A percentile compares a stretch with the other conserved stretches of the same genome.
These are phyloP conservation scores for Madurella fahalii DNA, from an alignment of 2,329 filamentous ascomycete species.

Conservation along the genomic window DNA sequence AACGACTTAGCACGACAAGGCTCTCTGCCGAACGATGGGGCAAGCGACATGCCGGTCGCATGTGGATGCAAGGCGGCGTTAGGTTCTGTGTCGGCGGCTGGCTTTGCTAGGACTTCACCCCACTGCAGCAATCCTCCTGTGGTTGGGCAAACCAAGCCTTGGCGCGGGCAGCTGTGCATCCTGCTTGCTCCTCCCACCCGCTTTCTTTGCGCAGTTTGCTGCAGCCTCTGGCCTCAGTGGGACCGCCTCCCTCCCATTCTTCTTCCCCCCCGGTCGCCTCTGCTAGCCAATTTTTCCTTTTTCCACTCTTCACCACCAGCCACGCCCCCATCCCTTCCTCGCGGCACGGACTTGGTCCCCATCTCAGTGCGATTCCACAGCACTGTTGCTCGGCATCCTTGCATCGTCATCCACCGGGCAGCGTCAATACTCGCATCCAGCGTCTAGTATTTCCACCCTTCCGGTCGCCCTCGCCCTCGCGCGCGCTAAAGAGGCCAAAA, in stretches of 20 bases:
- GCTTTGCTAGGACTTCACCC: no score
- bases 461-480: neutral
- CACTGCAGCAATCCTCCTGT: neutral
- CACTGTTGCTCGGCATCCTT: neutral
- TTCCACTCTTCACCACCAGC: constrained; percentile 8
- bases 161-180: neutral
- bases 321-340: constrained; percentile 2
- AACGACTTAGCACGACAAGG: no score
- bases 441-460: neutral
- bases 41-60: no score
- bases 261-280: neutral
- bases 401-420: neutral
- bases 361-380: neutral
- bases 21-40: no score
- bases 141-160: neutral
- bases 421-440: neutral
- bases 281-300: constrained; percentile 11
- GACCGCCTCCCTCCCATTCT: neutral
- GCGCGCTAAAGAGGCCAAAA: neutral
- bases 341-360: neutral
- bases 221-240: neutral
- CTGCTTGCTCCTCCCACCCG: neutral
- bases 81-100: no score
- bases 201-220: neutral
- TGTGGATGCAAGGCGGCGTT: no score